Evolutionary conservation across 179 eudicot species (phyloP), one percentile per base, ranked within the genome.

Genomic region (Beta macrorhiza): DNA sequence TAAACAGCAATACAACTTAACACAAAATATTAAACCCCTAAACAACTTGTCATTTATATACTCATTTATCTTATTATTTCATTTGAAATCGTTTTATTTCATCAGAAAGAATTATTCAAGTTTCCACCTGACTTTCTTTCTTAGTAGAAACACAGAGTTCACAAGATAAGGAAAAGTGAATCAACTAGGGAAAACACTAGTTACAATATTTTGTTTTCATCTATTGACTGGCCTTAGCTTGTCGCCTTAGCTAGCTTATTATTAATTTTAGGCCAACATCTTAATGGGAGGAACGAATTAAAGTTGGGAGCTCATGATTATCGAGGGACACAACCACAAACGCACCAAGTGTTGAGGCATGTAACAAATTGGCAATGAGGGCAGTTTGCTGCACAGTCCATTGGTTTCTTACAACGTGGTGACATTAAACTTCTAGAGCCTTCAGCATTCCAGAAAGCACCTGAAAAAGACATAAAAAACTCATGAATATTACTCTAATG

Each of bases 291-390:
- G 42, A 37, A 58, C 1, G 19, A 2, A 57, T 16, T 16, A 17
- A n/a, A 20, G 9, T n/a, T 7, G 20, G 22, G 19, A 61, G 65
- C 45, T 69, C 22, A 69, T 42, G 73, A 7, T 44, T 7, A 69
- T 16, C 52, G 73, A 45, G 73, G 53, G 53, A 11, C 9, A 52
- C 73, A 69, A 42, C 73, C 73, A 44, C 73, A 69, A 44, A 69
- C 73, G 22, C 73, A 69, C 73, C 73, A 69, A 42, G 73, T 69
- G 13, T 45, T 69, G 6, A 69, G n/a, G 73, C 73, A 69, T 44
- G 52, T 17, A 16, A 69, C 52, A 69, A 16, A 45, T 69, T 44
- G 52, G 52, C 73, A 69, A 69, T 8, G 73, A 69, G 73, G 73
- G 53, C 73, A 69, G 37, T 69, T 69, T 16, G 73, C 52, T 7